Base-by-base conservation (phyloP, 192 early-diverging fungal genomes). In the Coemansia sp. region DNA sequence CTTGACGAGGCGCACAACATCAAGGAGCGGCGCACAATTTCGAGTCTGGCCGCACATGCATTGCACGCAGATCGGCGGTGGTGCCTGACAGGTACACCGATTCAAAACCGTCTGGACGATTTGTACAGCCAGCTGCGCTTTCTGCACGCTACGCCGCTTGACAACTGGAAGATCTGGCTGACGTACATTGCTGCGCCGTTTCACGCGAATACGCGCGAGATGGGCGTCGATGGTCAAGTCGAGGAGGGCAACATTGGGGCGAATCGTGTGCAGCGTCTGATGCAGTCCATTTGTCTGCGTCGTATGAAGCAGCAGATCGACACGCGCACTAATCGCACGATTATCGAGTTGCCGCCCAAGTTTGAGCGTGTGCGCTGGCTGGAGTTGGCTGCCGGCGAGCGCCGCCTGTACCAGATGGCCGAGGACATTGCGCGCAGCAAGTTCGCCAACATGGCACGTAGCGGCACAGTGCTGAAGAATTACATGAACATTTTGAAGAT, bases 1-100 rank as follows among this genome's bases (percentile, higher is more conserved):
- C 69, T 98, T 35, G 95, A 98, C 61, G 95, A 98, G 71, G 95
- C 95, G 1, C 95, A 98, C 73, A 84, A 87, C 18, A 96, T 98
- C 62, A 96, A 96, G 59, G 89, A 90, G 61, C 74, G 87, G 9
- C 81, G 81, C 51, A 94, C 90, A 24, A 73, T 84, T 48, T 90
- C 92, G 18, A 80, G 90, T 4, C 87, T 88, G 55, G 93, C 91
- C 0, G 87, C 88, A 14, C 85, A 84, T 61, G 83, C 85, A 9
- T 59, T 98, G 13, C 75, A 72, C 8, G 88, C 89, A 13, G 69
- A 78, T 29, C 72, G 89, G 13, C 81, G 93, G 18, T 98, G 96
- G 96, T 93, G 90, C 12, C 67, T 98, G 20, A 95, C 94, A 8
- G 94, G 94, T n/a, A 97, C 94, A 11, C 94, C 94, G 10, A 93